Base-by-base conservation (phyloP, 345 rosid genomes). In the Draba incana region DNA sequence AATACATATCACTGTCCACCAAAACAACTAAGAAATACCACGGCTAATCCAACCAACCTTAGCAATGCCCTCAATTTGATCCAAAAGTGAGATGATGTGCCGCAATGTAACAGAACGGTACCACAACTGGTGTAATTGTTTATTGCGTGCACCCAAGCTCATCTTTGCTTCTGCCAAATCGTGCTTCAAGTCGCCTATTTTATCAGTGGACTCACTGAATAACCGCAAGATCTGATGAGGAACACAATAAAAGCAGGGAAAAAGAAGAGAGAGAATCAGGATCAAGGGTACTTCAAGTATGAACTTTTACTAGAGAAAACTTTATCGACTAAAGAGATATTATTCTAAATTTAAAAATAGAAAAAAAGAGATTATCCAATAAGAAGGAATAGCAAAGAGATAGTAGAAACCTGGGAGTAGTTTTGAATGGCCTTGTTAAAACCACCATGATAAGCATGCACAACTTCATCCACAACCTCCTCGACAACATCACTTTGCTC, bases 391-490 rank as follows among this genome's bases (percentile, higher is more conserved):
- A 52, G 57, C 53, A n/a, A 49, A 3, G 49, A 69, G 49, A 45
- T 31, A 59, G 33, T 62, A 57, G 74, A 46, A 62, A 95, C 99
- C 98, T 92, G 99, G 8, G 99, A 95, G 79, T 95, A 95, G 77
- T 95, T 95, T 80, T 95, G 99, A 79, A 95, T 92, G 66, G 99
- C 99, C 81, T 81, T 95, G 79, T 95, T 92, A 82, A 95, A 95
- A 68, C 99, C 99, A 80, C 85, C 67, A 54, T 95, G 99, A 82
- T 95, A 92, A 73, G 98, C 81, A 39, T 95, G 99, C 41, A 95
- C 99, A 51, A 95, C 96, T 84, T 92, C 99, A 81, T 95, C 98
- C n/a, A 95, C 99, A 46, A 95, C 92, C 68, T 95, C 99, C 90
- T 95, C 99, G 30, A 95, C 82, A 53, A 92, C 86, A 78, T 92